Evolutionary conservation across 2,329 filamentous ascomycete species (phyloP).

Genomic region (Fonsecaea erecta): DNA sequence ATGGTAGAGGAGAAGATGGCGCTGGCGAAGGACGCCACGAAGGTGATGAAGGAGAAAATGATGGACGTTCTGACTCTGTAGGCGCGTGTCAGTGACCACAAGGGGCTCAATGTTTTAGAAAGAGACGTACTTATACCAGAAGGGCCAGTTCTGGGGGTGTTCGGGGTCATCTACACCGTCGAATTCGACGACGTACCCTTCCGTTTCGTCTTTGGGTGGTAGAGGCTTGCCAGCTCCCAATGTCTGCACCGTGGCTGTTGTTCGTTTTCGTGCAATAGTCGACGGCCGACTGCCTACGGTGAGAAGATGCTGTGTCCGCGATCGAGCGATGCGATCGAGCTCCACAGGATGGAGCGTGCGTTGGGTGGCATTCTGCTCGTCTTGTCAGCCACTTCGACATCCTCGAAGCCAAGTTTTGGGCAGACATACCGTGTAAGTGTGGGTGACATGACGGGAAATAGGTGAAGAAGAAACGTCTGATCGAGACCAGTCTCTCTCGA

Average conservation of each 20-base stretch:
- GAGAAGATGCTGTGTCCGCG: conserved; percentile 39
- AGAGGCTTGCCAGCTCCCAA: conserved; percentile 62
- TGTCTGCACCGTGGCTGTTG: conserved; percentile 42
- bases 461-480: not conserved
- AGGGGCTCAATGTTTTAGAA: too few relatives aligned
- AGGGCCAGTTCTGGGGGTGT: conserved; percentile 66
- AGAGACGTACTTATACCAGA: conserved; percentile 46
- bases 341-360: conserved; percentile 17
- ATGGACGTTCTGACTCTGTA: conserved; percentile 18
- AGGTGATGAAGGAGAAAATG: conserved; percentile 32
- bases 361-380: conserved; percentile 14
- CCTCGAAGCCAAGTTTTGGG: not conserved
- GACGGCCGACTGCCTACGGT: conserved; percentile 43
- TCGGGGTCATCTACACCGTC: conserved; percentile 61
- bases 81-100: conserved; percentile 35
- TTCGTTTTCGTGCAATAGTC: conserved; percentile 42
- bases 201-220: conserved; percentile 59
- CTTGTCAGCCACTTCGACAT: not conserved
- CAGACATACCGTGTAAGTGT: conserved; percentile 12
- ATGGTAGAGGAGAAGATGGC: conserved; percentile 57
- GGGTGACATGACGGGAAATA: conserved; percentile 2
- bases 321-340: conserved; percentile 14
- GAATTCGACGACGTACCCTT: conserved; percentile 71
- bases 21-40: conserved; percentile 37
- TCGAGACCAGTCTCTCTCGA: conserved; percentile 22